Base-by-base conservation (phyloP, 2,329 filamentous ascomycete genomes). In the Myotisia sp. region DNA sequence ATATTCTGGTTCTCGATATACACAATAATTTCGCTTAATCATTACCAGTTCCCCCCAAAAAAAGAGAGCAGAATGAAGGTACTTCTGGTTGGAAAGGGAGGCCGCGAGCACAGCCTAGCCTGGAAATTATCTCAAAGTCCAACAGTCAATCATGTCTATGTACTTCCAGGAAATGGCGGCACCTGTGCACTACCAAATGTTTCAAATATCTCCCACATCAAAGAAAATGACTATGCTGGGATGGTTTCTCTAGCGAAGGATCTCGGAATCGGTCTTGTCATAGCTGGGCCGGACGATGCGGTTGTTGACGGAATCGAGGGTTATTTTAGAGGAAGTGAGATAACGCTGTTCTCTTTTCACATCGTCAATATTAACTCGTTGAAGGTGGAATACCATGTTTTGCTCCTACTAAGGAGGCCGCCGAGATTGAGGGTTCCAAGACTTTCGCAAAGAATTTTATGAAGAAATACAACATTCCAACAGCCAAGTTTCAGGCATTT, bases 401-500 rank as follows among this genome's bases (percentile, higher is more conserved):
- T 51, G 87, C 86, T 2, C 87, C 87, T 3, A 80, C 76, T 37
- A 75, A 80, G 60, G 73, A 74, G 29, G 87, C 90, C 13, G 87
- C 90, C 13, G 71, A 73, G 29, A 82, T 98, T 70, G 90, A 98
- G 60, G 90, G 87, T 40, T 92, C 82, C 63, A 95, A 95, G 67
- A 83, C 86, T 6, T 95, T 92, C 57, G 84, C 82, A 42, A 98
- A 95, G 56, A 85, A 95, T 58, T 95, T 95, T 53, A 98, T 95
- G 90, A 78, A 80, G 58, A 75, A 77, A 44, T 75, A 92, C 61
- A 70, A 71, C 49, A 92, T 95, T 47, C 86, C 87, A 20, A 95
- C 90, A 1, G 90, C 90, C 10, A 74, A 73, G 23, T 95, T 92
- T 62, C 73, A 79, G 56, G 94, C 90, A 63, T 94, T 95, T 53